These are phyloP conservation scores for Pistacia atlantica DNA, from an alignment of 345 rosid genomes.

Conservation along the genomic window DNA sequence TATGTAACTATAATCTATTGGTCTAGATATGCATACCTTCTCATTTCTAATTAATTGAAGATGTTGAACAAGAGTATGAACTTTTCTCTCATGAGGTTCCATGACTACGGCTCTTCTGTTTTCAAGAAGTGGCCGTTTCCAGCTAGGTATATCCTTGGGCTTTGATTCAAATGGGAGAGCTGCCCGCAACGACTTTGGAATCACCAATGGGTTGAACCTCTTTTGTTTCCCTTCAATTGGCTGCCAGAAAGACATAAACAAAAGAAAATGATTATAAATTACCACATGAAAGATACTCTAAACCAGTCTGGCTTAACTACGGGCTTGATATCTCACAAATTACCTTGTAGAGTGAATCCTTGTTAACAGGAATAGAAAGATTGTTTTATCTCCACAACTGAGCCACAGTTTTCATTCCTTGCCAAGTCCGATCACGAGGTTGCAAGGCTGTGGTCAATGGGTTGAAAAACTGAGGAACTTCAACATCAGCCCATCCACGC, in stretches of 20 bases:
- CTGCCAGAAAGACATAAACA: slow-evolving; percentile 34
- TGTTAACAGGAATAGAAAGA: slow-evolving; percentile 74
- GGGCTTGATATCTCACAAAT: background rate
- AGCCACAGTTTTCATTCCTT: slow-evolving; percentile 89
- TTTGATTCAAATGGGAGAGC: slow-evolving; percentile 79
- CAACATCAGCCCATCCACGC: slow-evolving; percentile 83
- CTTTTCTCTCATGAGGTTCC: slow-evolving; percentile 68
- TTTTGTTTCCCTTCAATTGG: slow-evolving; percentile 71
- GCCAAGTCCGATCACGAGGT: slow-evolving; percentile 77
- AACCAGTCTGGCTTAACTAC: background rate
- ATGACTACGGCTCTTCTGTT: slow-evolving; percentile 73
- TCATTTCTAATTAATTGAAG: slow-evolving; percentile 49
- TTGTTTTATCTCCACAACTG: slow-evolving; percentile 74
- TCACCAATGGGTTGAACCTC: slow-evolving; percentile 76
- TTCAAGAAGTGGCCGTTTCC: slow-evolving; percentile 55
- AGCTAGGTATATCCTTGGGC: slow-evolving; percentile 64
- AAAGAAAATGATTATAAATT: background rate
- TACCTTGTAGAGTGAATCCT: slow-evolving; percentile 92
- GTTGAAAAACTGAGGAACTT: slow-evolving; percentile 72
- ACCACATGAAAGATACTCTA: background rate
- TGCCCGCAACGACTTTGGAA: slow-evolving; percentile 69
- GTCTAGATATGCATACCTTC: slow-evolving; percentile 52
- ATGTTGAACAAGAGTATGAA: slow-evolving; percentile 61
- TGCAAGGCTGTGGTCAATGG: slow-evolving; percentile 90
- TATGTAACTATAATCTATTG: background rate